Conservation (phyloP, 768 basidiomycete species). For the Kwoniella heveanensis region DNA sequence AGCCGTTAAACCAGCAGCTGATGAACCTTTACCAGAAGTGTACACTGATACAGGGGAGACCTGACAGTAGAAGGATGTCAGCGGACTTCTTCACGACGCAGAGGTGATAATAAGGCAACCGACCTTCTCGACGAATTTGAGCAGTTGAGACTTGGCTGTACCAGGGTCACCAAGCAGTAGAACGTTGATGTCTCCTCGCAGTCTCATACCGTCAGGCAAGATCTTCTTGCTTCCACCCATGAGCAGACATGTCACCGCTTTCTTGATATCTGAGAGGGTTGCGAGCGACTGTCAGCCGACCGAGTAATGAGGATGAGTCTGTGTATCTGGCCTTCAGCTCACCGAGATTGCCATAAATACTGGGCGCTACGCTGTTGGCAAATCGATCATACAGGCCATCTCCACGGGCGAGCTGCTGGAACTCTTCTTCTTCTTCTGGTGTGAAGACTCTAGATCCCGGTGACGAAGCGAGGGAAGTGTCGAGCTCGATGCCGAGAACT, state of each 20-base stretch:
- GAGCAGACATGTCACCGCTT: slow-evolving; percentile 91
- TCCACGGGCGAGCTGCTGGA: slow-evolving; percentile 82
- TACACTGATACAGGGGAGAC: slow-evolving; percentile 98
- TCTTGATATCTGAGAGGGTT: slow-evolving; percentile 79
- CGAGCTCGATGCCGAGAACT: slow-evolving; percentile 85
- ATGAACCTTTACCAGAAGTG: slow-evolving; percentile 96
- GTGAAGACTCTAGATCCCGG: slow-evolving; percentile 76
- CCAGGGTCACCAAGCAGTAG: slow-evolving; percentile 94
- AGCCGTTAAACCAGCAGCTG: slow-evolving; percentile 96
- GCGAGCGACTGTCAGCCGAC: background rate
- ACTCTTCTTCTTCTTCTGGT: slow-evolving; percentile 96
- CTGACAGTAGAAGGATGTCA: slow-evolving; percentile 58
- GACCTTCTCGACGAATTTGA: slow-evolving; percentile 98
- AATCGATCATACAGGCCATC: slow-evolving; percentile 92
- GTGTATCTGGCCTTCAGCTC: slow-evolving; percentile 33
- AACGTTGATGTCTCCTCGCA: slow-evolving; percentile 97
- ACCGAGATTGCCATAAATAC: slow-evolving; percentile 95
- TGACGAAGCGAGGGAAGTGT: slow-evolving; percentile 71
- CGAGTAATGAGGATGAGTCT: no score
- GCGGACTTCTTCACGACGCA: background rate
- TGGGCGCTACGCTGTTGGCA: slow-evolving; percentile 89
- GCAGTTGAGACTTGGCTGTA: slow-evolving; percentile 94
- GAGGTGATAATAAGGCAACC: slow-evolving; percentile 12
- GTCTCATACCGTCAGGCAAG: slow-evolving; percentile 92
- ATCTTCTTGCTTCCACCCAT: slow-evolving; percentile 98